A percentile compares a stretch with the other conserved stretches of the same genome.
Evolutionary conservation across 2,329 filamentous ascomycete genomes (phyloP).

Genomic region (Stenocarpella maydis): DNA sequence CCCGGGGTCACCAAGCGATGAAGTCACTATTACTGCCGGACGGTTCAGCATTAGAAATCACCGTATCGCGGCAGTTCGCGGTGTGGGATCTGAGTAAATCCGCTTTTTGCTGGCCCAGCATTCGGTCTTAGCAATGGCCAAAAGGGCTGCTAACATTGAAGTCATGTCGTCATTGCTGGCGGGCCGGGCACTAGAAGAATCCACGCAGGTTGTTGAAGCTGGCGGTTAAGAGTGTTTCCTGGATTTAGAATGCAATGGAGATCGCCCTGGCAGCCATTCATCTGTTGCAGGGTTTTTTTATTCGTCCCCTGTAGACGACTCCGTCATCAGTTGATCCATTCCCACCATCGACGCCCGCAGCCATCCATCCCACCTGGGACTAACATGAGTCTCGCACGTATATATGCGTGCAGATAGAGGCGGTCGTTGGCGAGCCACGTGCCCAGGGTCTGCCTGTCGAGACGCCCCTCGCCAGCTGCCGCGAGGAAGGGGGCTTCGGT

Average conservation of each 20-base stretch:
- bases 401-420: slow-evolving; percentile 75
- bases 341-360: background rate
- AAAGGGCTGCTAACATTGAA: background rate
- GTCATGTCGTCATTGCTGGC: slow-evolving; percentile 22
- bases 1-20: background rate
- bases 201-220: too few relatives aligned
- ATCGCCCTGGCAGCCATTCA: background rate
- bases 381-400: background rate
- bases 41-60: slow-evolving; percentile 19
- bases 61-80: background rate
- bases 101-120: slow-evolving; percentile 1
- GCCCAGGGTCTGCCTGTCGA: slow-evolving; percentile 63
- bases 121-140: background rate
- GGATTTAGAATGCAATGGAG: too few relatives aligned
- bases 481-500: slow-evolving; percentile 74
- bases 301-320: too few relatives aligned
- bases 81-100: slow-evolving; percentile 13
- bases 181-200: background rate
- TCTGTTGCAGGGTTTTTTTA: background rate
- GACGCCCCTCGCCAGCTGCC: slow-evolving; percentile 68
- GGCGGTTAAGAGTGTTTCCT: too few relatives aligned
- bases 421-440: slow-evolving; percentile 77
- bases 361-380: too few relatives aligned
- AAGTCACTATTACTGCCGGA: slow-evolving; percentile 12
- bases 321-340: too few relatives aligned